Conservation (phyloP, 2,329 filamentous ascomycete genomes). For the Trichophyton verrucosum region DNA sequence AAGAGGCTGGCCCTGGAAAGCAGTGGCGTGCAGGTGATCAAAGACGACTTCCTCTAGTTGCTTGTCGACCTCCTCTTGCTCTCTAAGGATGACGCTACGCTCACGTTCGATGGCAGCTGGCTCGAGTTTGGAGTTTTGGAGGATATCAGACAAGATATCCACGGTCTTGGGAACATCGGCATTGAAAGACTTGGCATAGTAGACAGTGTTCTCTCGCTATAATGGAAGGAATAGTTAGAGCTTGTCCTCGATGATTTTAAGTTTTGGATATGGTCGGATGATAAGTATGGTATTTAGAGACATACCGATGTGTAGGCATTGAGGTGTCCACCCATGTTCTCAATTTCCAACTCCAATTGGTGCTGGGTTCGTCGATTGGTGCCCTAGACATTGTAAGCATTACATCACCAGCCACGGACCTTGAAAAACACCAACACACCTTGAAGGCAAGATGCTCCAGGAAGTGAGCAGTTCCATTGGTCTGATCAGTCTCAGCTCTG, state of each 20-base stretch:
- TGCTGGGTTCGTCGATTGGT: slow-evolving; percentile 90
- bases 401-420: neutral
- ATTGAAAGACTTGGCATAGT: slow-evolving; percentile 99
- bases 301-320: slow-evolving; percentile 98
- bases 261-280: neutral
- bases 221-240: slow-evolving; percentile 5
- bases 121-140: slow-evolving; percentile 98
- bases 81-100: slow-evolving; percentile 94
- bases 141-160: slow-evolving; percentile 97
- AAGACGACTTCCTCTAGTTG: slow-evolving; percentile 99
- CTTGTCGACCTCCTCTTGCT: slow-evolving; percentile 99
- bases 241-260: neutral
- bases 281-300: slow-evolving; percentile 9
- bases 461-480: slow-evolving; percentile 98
- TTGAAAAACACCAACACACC: slow-evolving; percentile 41
- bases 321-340: slow-evolving; percentile 99
- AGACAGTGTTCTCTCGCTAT: slow-evolving; percentile 97
- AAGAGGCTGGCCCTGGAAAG: slow-evolving; percentile 90
- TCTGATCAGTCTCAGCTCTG: slow-evolving; percentile 94
- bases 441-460: slow-evolving; percentile 99
- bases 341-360: slow-evolving; percentile 97
- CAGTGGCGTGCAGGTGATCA: slow-evolving; percentile 95
- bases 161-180: slow-evolving; percentile 90
- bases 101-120: slow-evolving; percentile 85
- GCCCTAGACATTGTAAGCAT: slow-evolving; percentile 41